These are phyloP conservation scores for Hibiscus tridactylites DNA, from an alignment of 345 rosid species.

Conservation along the genomic window DNA sequence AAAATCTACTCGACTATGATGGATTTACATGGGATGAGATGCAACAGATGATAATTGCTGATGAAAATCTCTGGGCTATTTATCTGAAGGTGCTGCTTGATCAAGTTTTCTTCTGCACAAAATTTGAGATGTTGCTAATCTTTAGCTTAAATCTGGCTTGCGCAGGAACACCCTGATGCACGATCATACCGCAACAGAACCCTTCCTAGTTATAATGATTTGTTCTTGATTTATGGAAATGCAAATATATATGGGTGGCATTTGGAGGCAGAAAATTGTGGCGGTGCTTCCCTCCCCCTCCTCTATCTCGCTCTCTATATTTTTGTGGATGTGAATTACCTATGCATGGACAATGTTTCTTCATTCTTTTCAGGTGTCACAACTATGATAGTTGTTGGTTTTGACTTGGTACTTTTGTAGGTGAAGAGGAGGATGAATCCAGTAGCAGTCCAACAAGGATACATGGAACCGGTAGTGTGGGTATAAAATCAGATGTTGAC, in stretches of 20 bases:
- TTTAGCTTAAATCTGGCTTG: conserved; percentile 11
- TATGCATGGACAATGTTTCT: background rate
- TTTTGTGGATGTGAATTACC: background rate
- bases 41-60: conserved; percentile 27
- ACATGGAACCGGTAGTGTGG: conserved; percentile 12
- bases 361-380: background rate
- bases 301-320: background rate
- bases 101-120: background rate
- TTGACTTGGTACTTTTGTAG: conserved; percentile 15
- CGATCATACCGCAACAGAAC: conserved; percentile 21
- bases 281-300: conserved; percentile 12
- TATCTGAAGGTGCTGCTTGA: conserved; percentile 30
- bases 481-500: conserved; percentile 13
- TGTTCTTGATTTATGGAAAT: conserved; percentile 41
- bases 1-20: conserved; percentile 15
- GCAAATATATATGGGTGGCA: conserved; percentile 6
- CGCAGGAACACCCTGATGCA: conserved; percentile 44
- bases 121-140: background rate
- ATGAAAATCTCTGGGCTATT: conserved; percentile 29
- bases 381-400: background rate
- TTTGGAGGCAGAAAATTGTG: conserved; percentile 12
- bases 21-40: conserved; percentile 27
- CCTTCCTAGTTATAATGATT: conserved; percentile 41
- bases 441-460: conserved; percentile 13
- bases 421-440: conserved; percentile 24